Percentiles rank a stretch among this genome's conserved stretches.
phyloP scores from a whole-genome alignment of 2,329 filamentous ascomycete genomes.

The Fusarium newnesense region DNA sequence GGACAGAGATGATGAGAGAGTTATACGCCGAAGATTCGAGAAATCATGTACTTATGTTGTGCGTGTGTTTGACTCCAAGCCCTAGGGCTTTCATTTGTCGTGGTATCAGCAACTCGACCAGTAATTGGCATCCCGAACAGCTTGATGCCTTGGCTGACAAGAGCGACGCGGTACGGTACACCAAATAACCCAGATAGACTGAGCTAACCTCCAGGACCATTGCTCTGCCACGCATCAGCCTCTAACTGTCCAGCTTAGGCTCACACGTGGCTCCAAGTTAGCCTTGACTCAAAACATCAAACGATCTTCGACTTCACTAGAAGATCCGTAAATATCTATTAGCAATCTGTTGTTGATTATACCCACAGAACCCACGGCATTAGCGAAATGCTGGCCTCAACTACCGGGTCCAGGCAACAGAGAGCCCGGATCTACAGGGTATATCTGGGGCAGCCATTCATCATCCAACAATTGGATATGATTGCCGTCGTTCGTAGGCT shows the following conservation, averaged over 20 bases:
- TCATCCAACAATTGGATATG: neutral
- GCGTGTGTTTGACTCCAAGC: neutral
- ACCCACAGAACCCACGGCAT: constrained; percentile 14
- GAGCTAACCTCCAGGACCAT: constrained; percentile 9
- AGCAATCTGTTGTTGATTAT: neutral
- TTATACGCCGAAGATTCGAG: neutral
- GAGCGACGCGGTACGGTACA: constrained; percentile 35
- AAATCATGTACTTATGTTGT: neutral
- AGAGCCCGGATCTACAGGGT: constrained; percentile 14
- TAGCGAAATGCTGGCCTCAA: constrained; percentile 2
- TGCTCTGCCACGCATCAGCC: constrained; percentile 22
- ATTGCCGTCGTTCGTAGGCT: neutral
- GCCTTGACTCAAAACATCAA: neutral
- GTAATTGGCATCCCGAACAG: neutral
- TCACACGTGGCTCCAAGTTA: neutral
- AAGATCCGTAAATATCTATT: neutral
- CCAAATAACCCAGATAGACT: neutral
- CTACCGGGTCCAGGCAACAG: constrained; percentile 2
- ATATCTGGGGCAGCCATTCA: neutral
- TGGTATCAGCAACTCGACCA: constrained; percentile 5
- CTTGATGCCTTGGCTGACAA: constrained; percentile 7
- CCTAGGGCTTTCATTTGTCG: neutral
- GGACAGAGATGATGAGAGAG: neutral
- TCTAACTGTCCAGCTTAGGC: neutral
- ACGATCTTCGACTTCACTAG: neutral